Base-by-base conservation (phyloP, 2,329 filamentous ascomycete species). In the Xylaria sp. region DNA sequence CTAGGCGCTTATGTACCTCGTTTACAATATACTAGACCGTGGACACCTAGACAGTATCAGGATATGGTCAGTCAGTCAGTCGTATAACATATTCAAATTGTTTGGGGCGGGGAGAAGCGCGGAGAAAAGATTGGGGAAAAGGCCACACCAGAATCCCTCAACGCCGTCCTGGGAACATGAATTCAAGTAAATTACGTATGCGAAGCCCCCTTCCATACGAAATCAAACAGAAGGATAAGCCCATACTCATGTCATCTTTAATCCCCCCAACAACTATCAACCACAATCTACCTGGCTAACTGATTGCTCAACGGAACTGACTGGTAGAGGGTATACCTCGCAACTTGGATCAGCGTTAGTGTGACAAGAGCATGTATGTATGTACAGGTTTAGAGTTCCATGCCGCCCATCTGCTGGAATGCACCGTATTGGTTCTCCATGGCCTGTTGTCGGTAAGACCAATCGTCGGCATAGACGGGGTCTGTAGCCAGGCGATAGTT, bases 371-470 rank as follows among this genome's bases (percentile, higher is more conserved):
- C 18, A 32, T 43, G 39, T 59, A 65, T 63, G 15, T 45, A 58
- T 32, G 36, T 68, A 63, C 58, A 66, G 6, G 6, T 45, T 30
- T 63, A 71, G 30, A 77, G 59, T 30, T 78, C 76, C 76, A 78
- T 78, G 5, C 70, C 70, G 12, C 72, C 75, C 72, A 75, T 77
- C 68, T 87, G 85, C 73, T 88, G 85, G 72, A 85, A 88, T 25
- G 86, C 84, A 0, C 90, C 90, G 72, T 92, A 92, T 77, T 90
- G 88, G 70, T 90, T 85, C 75, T 91, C 90, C 89, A 92, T 91
- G 32, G 86, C 77, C 77, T 83, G 80, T 77, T 86, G 83, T 74
- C 85, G 84, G 63, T 81, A 80, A 65, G 81, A 80, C 77, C 78
- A 86, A 75, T 80, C 75, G 77, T 60, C 68, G 70, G 79, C 85